A percentile compares a stretch with the other conserved stretches of the same genome.
phyloP scores from a whole-genome alignment of 805 yeast species.

The Wickerhamiella dianesei region DNA sequence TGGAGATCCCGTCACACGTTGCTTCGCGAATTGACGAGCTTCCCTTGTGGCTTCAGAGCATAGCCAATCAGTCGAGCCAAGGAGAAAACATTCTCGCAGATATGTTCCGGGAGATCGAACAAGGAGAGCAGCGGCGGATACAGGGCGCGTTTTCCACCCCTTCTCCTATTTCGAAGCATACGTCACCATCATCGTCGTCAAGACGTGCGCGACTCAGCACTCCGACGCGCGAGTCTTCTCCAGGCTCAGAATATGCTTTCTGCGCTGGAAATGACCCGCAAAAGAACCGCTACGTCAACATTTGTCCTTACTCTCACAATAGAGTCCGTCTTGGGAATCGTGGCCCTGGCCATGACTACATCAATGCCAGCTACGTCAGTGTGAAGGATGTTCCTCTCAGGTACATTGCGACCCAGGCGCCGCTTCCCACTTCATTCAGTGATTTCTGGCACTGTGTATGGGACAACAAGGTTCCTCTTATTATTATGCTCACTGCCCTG shows the following conservation, averaged over 20 bases:
- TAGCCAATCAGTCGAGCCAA: constrained; percentile 24
- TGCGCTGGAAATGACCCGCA: constrained; percentile 74
- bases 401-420: constrained; percentile 91
- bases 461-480: constrained; percentile 51
- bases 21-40: constrained; percentile 19
- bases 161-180: neutral
- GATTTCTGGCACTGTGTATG: constrained; percentile 76
- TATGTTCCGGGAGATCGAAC: constrained; percentile 53
- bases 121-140: constrained; percentile 49
- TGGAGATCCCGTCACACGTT: constrained; percentile 8
- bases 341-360: constrained; percentile 38
- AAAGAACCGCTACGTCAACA: constrained; percentile 79
- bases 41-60: constrained; percentile 42
- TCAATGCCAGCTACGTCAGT: constrained; percentile 66
- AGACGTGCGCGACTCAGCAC: neutral
- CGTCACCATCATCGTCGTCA: neutral
- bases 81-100: constrained; percentile 33
- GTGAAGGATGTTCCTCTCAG: constrained; percentile 28
- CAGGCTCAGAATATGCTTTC: constrained; percentile 31
- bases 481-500: constrained; percentile 59
- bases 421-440: constrained; percentile 59
- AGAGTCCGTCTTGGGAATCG: constrained; percentile 45
- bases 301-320: constrained; percentile 75
- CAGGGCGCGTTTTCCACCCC: neutral
- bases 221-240: neutral